Evolutionary conservation across 495 filamentous ascomycete species (phyloP).

Genomic region (Apiosordaria backusii): DNA sequence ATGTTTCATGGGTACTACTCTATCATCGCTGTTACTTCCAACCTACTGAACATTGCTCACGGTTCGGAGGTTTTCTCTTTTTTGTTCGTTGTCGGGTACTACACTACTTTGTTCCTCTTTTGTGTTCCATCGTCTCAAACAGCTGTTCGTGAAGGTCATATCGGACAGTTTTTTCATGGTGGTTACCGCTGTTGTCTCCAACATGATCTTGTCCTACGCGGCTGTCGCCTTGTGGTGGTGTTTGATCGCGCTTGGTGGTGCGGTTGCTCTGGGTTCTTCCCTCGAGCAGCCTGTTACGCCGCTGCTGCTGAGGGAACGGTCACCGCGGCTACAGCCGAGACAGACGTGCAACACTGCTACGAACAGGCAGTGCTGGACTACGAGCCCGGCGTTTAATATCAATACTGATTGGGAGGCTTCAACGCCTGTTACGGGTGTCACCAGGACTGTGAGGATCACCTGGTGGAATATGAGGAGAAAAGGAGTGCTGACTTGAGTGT

Average conservation of each 20-base stretch:
- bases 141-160: not conserved
- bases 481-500: too few species aligned
- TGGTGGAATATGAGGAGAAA: not conserved
- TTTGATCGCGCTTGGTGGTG: not conserved
- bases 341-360: constrained; percentile 35
- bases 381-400: constrained; percentile 31
- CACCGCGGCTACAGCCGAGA: constrained; percentile 18
- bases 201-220: not conserved
- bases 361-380: constrained; percentile 38
- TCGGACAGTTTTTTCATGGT: not conserved
- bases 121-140: not conserved
- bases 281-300: not conserved
- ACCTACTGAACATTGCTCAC: not conserved
- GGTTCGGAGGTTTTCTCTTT: not conserved
- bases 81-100: not conserved
- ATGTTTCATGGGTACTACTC: not conserved
- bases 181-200: not conserved
- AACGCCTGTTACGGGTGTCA: constrained; percentile 27
- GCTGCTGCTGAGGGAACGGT: not conserved
- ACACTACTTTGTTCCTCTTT: not conserved
- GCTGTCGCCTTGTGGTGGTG: not conserved
- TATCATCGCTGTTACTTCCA: not conserved
- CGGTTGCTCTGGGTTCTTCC: not conserved
- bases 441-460: constrained; percentile 22
- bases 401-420: constrained; percentile 36